phyloP scores from a whole-genome alignment of 306 rosid species.

The Ormosia semicastrata region DNA sequence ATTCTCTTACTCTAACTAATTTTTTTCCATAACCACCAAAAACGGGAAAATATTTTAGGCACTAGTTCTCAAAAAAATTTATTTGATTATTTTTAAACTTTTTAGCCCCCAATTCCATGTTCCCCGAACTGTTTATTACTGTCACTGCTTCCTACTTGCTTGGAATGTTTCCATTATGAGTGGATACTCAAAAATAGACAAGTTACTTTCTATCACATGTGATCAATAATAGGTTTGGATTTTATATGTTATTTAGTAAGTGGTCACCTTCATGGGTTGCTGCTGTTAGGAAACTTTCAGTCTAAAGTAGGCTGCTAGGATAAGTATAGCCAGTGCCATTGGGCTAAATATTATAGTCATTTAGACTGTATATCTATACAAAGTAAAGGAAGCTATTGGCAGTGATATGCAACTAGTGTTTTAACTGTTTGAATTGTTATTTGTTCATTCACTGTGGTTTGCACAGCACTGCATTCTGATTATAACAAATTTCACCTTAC shows the following conservation, averaged over 20 bases:
- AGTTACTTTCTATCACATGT: conserved; percentile 4
- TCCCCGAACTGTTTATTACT: conserved; percentile 10
- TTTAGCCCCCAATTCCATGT: not conserved
- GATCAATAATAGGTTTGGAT: not conserved
- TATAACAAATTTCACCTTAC: not conserved
- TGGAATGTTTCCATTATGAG: not conserved
- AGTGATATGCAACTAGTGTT: not conserved
- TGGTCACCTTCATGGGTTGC: not conserved
- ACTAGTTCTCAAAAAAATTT: not conserved
- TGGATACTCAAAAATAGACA: not conserved
- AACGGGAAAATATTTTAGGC: not conserved
- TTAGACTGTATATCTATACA: not conserved
- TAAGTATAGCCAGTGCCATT: not conserved
- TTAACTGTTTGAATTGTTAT: conserved; percentile 6
- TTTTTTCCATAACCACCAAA: not conserved
- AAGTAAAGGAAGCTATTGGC: conserved; percentile 11
- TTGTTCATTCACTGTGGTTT: conserved; percentile 6
- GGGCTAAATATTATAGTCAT: not conserved
- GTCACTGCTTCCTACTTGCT: conserved; percentile 12
- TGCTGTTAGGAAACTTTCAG: not conserved
- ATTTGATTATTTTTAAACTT: not conserved
- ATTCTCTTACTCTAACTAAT: not conserved
- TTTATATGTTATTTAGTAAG: not conserved
- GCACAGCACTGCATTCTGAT: not conserved
- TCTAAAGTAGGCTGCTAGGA: conserved; percentile 3